phyloP scores from a whole-genome alignment of 179 eudicot genomes.

The Vitellaria paradoxa region DNA sequence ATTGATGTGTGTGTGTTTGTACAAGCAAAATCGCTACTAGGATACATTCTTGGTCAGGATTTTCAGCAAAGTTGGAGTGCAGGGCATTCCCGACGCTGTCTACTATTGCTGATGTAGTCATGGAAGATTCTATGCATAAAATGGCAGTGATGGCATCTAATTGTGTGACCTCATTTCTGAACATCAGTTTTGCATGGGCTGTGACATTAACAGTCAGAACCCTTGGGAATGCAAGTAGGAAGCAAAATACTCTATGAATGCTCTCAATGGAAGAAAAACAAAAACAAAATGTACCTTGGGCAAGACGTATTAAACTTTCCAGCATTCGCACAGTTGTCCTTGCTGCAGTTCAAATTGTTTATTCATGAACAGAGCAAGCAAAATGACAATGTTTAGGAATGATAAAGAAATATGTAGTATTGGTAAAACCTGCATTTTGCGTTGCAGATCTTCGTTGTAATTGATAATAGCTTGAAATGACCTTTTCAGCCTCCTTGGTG shows the following conservation, averaged over 20 bases:
- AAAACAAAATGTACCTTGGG: slow-evolving; percentile 50
- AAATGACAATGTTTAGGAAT: background rate
- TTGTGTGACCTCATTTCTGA: slow-evolving; percentile 76
- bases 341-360: slow-evolving; percentile 37
- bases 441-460: slow-evolving; percentile 83
- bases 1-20: slow-evolving; percentile 4
- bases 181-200: slow-evolving; percentile 97
- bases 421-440: slow-evolving; percentile 52
- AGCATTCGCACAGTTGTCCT: slow-evolving; percentile 97
- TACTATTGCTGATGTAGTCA: slow-evolving; percentile 96
- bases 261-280: too few relatives aligned
- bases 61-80: slow-evolving; percentile 81
- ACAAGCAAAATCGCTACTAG: slow-evolving; percentile 14
- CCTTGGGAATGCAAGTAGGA: background rate
- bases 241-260: too few relatives aligned
- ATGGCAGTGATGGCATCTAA: slow-evolving; percentile 91
- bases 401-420: background rate
- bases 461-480: slow-evolving; percentile 87
- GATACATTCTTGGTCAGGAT: slow-evolving; percentile 86
- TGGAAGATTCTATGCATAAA: slow-evolving; percentile 90
- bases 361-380: background rate
- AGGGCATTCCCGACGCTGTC: slow-evolving; percentile 82
- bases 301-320: slow-evolving; percentile 88
- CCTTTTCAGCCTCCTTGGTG: slow-evolving; percentile 84
- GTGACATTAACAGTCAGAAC: slow-evolving; percentile 14